These are phyloP conservation scores for Saccharomycopsis olivae DNA, from an alignment of 805 yeast species.

Conservation along the genomic window DNA sequence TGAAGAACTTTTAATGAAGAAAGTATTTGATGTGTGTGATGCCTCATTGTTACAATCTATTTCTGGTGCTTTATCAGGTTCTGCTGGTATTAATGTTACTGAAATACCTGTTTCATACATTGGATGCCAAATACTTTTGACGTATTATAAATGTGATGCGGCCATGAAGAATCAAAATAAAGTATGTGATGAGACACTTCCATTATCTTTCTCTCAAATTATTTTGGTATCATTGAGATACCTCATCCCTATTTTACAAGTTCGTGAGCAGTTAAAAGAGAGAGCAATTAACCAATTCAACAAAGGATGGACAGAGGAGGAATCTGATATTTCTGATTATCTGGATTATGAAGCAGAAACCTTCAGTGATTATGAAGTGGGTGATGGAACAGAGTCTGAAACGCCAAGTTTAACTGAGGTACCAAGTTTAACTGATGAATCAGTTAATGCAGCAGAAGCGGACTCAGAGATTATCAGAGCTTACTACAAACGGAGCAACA, in stretches of 20 bases:
- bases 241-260: constrained; percentile 28
- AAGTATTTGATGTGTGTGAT: constrained; percentile 28
- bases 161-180: no score
- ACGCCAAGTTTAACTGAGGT: background rate
- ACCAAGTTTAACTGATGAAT: background rate
- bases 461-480: constrained; percentile 1
- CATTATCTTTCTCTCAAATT: constrained; percentile 20
- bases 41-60: no score
- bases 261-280: constrained; percentile 4
- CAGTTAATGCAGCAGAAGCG: background rate
- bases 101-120: constrained; percentile 10
- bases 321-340: background rate
- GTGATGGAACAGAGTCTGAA: background rate
- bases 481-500: no score
- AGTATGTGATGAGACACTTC: background rate
- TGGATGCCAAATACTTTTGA: constrained; percentile 5
- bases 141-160: background rate
- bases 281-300: background rate
- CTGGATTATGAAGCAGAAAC: background rate
- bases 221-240: constrained; percentile 33
- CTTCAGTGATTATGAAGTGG: background rate
- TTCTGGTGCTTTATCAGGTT: background rate
- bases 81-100: no score
- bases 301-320: background rate
- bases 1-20: no score